phyloP scores from a whole-genome alignment of 176 grass and related monocot species.

The Carex parvula region DNA sequence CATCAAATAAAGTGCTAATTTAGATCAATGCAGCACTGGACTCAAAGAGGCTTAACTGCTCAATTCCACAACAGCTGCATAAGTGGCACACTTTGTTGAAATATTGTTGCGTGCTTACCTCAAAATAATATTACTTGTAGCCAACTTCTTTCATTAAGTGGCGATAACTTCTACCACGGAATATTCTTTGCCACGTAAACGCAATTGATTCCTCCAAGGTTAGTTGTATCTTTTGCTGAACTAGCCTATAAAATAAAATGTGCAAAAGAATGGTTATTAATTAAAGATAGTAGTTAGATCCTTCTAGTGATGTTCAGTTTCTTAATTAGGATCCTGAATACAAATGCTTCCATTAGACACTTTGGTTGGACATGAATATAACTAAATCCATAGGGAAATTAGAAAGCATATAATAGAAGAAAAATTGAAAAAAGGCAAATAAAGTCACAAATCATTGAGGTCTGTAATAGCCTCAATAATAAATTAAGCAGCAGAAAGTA shows the following conservation, averaged over 20 bases:
- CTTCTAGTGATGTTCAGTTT: background rate
- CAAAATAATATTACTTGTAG: constrained; percentile 55
- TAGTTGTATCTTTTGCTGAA: constrained; percentile 74
- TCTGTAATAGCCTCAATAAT: background rate
- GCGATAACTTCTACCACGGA: constrained; percentile 79
- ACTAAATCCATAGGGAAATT: background rate
- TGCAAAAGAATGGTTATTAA: background rate
- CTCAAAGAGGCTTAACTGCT: background rate
- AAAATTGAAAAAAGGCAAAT: background rate
- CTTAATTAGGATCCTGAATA: background rate
- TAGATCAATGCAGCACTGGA: background rate
- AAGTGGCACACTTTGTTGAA: background rate
- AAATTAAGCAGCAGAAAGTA: background rate
- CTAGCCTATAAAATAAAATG: constrained; percentile 49
- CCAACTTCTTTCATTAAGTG: constrained; percentile 90
- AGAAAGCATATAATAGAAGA: background rate
- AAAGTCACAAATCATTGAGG: background rate
- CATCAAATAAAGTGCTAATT: background rate
- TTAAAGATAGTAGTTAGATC: constrained; percentile 6
- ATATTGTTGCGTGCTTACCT: background rate
- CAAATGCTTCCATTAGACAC: background rate
- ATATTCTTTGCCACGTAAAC: constrained; percentile 67
- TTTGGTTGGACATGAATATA: background rate
- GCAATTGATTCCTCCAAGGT: constrained; percentile 53
- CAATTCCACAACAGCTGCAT: background rate